phyloP scores from a whole-genome alignment of 2,329 filamentous ascomycete genomes.

The Pseudogymnoascus sp. region DNA sequence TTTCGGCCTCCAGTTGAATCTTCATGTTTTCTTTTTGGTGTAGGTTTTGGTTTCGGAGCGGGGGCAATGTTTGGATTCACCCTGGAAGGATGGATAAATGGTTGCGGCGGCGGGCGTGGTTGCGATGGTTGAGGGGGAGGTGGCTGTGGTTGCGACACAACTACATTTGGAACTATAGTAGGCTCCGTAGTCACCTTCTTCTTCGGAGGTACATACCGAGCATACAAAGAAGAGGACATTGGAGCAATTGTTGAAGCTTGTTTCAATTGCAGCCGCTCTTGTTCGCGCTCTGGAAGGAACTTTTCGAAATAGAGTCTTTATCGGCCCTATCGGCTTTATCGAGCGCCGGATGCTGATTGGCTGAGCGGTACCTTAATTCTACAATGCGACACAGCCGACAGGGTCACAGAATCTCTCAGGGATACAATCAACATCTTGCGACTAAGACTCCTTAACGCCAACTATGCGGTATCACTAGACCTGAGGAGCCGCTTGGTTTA shows the following conservation, averaged over 20 bases:
- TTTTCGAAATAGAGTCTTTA: conserved; percentile 7
- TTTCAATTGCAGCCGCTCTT: neutral
- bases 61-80: neutral
- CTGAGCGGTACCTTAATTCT: neutral
- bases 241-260: conserved; percentile 1
- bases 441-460: neutral
- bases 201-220: conserved; percentile 24
- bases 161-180: conserved; percentile 4
- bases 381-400: neutral
- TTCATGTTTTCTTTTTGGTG: conserved; percentile 14
- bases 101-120: neutral
- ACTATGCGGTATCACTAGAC: neutral
- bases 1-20: neutral
- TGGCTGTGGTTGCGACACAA: conserved; percentile 2
- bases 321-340: conserved; percentile 6
- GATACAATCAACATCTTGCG: conserved; percentile 6
- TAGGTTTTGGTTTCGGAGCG: neutral
- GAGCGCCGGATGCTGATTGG: neutral
- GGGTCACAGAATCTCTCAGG: neutral
- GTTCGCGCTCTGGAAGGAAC: conserved; percentile 1
- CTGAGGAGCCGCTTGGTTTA: neutral
- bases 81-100: neutral
- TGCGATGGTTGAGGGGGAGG: conserved; percentile 12
- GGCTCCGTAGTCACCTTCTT: conserved; percentile 16
- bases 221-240: neutral